A percentile compares a stretch with the other conserved stretches of the same genome.
Conservation (phyloP, 352 stramenopile genomes). For the Globisporangium uncinulatum region DNA sequence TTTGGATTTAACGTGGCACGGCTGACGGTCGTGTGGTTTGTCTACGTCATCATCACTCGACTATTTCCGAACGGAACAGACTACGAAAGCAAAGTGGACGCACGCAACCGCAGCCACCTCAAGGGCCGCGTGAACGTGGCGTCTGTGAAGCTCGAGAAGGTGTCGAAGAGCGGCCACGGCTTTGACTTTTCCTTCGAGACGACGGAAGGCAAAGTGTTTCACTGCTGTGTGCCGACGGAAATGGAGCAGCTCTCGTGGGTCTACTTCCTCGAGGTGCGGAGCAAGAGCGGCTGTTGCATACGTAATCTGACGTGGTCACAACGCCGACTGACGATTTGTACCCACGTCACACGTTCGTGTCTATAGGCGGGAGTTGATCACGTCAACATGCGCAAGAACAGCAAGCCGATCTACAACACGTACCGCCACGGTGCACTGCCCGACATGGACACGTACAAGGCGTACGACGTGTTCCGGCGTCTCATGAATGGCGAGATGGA, state of each 20-base stretch:
- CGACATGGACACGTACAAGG: constrained; percentile 71
- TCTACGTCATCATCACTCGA: too few species aligned
- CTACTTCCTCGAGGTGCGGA: constrained; percentile 70
- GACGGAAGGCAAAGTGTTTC: constrained; percentile 77
- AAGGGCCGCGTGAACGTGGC: constrained; percentile 81
- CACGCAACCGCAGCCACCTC: constrained; percentile 78
- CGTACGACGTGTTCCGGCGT: constrained; percentile 72
- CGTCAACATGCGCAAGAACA: constrained; percentile 80
- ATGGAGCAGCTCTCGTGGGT: constrained; percentile 81
- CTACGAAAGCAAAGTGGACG: constrained; percentile 87
- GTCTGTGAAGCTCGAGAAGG: constrained; percentile 71
- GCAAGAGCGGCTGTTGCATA: too few species aligned
- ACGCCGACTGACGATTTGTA: neutral
- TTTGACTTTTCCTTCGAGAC: constrained; percentile 87
- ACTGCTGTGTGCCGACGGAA: constrained; percentile 74
- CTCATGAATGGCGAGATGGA: constrained; percentile 50
- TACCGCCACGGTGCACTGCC: constrained; percentile 64
- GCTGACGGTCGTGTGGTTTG: too few species aligned
- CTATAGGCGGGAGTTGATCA: constrained; percentile 60
- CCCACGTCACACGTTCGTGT: neutral
- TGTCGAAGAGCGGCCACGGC: constrained; percentile 70
- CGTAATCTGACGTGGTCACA: neutral
- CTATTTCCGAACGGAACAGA: constrained; percentile 19
- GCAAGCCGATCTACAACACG: constrained; percentile 75
- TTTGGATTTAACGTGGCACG: too few species aligned